Evolutionary conservation across 345 rosid genomes (phyloP).

Genomic region (Citrus unshiu): DNA sequence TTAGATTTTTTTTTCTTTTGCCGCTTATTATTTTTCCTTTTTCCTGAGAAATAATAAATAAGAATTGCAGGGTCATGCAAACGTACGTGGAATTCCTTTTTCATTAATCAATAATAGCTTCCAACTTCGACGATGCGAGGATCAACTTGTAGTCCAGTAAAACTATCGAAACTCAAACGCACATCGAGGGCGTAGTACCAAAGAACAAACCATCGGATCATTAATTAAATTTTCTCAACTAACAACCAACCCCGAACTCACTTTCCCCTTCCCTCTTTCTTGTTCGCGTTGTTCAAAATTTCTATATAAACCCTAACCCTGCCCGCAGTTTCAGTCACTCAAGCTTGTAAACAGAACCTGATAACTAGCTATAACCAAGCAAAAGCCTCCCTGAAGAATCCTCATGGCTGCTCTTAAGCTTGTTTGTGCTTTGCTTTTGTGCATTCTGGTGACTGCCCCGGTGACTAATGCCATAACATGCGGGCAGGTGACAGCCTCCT

Average conservation of each 20-base stretch:
- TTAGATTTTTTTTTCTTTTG: no score
- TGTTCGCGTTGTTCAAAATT: neutral
- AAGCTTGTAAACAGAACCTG: constrained; percentile 9
- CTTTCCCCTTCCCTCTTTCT: neutral
- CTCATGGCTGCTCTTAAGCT: constrained; percentile 18
- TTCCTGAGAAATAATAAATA: no score
- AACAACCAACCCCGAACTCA: neutral
- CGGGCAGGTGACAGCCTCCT: constrained; percentile 17
- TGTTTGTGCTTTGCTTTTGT: constrained; percentile 7
- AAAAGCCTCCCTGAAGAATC: neutral
- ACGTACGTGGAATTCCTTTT: no score
- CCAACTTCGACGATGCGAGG: no score
- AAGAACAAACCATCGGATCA: no score
- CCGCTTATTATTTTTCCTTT: neutral
- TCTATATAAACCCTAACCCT: constrained; percentile 8
- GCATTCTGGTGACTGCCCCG: constrained; percentile 23
- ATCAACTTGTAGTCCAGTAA: no score
- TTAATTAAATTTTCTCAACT: neutral
- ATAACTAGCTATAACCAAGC: neutral
- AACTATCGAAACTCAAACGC: no score
- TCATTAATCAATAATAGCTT: no score
- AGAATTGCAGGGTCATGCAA: no score
- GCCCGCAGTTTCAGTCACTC: constrained; percentile 12
- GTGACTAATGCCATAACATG: constrained; percentile 33
- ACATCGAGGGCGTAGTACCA: no score